These are phyloP conservation scores for Fraxinus nigra DNA, from an alignment of 305 asterid species.

Conservation along the genomic window DNA sequence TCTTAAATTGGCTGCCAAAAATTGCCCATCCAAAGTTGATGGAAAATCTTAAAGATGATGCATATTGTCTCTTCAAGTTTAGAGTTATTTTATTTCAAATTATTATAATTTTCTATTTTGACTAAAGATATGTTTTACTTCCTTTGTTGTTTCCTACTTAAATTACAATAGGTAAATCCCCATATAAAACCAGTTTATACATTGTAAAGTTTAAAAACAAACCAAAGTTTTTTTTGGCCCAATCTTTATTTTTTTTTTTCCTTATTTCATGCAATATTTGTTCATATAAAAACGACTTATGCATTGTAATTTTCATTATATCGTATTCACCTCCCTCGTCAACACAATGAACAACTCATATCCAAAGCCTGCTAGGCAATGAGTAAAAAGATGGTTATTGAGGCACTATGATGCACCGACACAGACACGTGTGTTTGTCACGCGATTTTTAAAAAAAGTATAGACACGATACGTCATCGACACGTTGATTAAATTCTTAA, in stretches of 20 bases:
- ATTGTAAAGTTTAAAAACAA: not conserved
- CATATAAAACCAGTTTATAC: not conserved
- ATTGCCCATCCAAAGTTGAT: not conserved
- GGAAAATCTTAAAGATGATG: not conserved
- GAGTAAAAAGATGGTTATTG: not conserved
- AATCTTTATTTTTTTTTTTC: not conserved
- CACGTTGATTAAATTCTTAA: too few relatives aligned
- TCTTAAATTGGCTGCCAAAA: not conserved
- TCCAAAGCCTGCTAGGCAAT: not conserved
- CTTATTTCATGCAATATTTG: not conserved
- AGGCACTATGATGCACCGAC: not conserved
- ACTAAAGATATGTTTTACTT: not conserved
- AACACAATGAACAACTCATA: not conserved
- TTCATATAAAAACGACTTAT: not conserved
- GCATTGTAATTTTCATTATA: not conserved
- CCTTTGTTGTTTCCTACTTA: not conserved
- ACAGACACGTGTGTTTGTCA: too few relatives aligned
- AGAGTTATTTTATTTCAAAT: not conserved
- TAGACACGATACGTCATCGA: too few relatives aligned
- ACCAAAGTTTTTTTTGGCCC: not conserved
- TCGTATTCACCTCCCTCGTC: not conserved
- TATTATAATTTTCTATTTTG: not conserved
- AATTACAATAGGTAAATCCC: not conserved
- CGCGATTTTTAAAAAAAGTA: too few relatives aligned
- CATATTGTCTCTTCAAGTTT: not conserved